These are phyloP conservation scores for Neurospora sp. DNA, from an alignment of 495 filamentous ascomycete genomes.

Conservation along the genomic window DNA sequence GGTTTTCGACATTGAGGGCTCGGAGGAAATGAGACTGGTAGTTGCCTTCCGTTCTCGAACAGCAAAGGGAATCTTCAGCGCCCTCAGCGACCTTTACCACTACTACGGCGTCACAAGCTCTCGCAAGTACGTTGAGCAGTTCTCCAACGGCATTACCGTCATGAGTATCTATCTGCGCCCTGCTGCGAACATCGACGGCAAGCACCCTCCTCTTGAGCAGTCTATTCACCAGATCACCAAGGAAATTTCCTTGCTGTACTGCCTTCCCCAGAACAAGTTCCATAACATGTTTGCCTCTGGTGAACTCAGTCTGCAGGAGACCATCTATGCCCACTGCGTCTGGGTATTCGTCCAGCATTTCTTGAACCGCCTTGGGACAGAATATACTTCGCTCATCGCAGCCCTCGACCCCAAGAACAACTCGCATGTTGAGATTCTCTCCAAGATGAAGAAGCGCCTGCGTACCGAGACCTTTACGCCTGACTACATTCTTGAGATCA, in stretches of 20 bases:
- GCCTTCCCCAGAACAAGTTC: slow-evolving; percentile 93
- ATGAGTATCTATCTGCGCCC: slow-evolving; percentile 90
- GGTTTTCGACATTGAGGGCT: slow-evolving; percentile 88
- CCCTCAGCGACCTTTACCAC: slow-evolving; percentile 91
- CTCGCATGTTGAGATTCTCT: slow-evolving; percentile 78
- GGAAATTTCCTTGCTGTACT: slow-evolving; percentile 93
- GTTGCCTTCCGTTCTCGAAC: slow-evolving; percentile 89
- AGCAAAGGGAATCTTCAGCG: slow-evolving; percentile 88
- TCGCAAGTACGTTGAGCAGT: slow-evolving; percentile 96
- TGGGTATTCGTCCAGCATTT: slow-evolving; percentile 98
- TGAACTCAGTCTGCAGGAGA: slow-evolving; percentile 85
- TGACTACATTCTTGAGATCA: slow-evolving; percentile 96
- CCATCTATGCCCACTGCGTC: slow-evolving; percentile 91
- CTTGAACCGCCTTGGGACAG: slow-evolving; percentile 84
- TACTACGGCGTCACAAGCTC: slow-evolving; percentile 96
- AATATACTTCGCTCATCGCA: slow-evolving; percentile 79
- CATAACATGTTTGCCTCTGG: slow-evolving; percentile 83
- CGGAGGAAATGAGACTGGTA: slow-evolving; percentile 83
- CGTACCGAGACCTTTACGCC: slow-evolving; percentile 95
- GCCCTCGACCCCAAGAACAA: slow-evolving; percentile 65
- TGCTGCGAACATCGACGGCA: slow-evolving; percentile 40
- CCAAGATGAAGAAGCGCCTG: slow-evolving; percentile 91
- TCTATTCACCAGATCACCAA: slow-evolving; percentile 99
- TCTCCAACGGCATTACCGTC: slow-evolving; percentile 94
- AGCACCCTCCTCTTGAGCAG: slow-evolving; percentile 59